Evolutionary conservation across 768 basidiomycete species (phyloP).

Genomic region (Tricholoma hemisulphureum): DNA sequence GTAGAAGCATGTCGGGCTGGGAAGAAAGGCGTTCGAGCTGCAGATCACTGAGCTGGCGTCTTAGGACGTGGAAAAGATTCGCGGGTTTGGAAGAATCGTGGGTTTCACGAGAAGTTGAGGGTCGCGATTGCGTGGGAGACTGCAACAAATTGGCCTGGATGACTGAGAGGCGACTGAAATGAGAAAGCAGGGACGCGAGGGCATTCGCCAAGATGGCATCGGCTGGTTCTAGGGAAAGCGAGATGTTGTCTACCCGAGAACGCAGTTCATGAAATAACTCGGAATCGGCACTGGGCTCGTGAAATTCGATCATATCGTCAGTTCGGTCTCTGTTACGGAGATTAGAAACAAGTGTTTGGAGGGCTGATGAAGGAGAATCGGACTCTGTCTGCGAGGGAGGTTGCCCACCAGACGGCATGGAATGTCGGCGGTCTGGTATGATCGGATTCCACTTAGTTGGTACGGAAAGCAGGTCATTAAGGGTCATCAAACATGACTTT

Average conservation of each 20-base stretch:
- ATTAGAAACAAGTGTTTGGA: slow-evolving; percentile 62
- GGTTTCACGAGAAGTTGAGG: slow-evolving; percentile 9
- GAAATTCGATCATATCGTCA: slow-evolving; percentile 48
- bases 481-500: slow-evolving; percentile 69
- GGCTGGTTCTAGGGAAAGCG: slow-evolving; percentile 38
- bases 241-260: slow-evolving; percentile 49
- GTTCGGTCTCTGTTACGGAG: slow-evolving; percentile 49
- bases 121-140: slow-evolving; percentile 11
- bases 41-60: slow-evolving; percentile 65
- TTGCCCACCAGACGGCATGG: slow-evolving; percentile 50
- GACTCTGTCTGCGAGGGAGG: slow-evolving; percentile 29
- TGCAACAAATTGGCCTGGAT: slow-evolving; percentile 31
- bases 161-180: slow-evolving; percentile 63
- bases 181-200: slow-evolving; percentile 65
- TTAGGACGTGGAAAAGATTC: slow-evolving; percentile 59
- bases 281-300: slow-evolving; percentile 39
- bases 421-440: slow-evolving; percentile 58
- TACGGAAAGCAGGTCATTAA: slow-evolving; percentile 64
- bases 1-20: slow-evolving; percentile 34
- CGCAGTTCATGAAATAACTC: slow-evolving; percentile 61
- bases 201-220: slow-evolving; percentile 67
- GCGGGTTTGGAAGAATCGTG: slow-evolving; percentile 12
- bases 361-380: slow-evolving; percentile 47
- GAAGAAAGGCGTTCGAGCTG: slow-evolving; percentile 55
- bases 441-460: slow-evolving; percentile 52